Conservation (phyloP, 106 monocot genomes). For the Acanthochlamys bracteata region DNA sequence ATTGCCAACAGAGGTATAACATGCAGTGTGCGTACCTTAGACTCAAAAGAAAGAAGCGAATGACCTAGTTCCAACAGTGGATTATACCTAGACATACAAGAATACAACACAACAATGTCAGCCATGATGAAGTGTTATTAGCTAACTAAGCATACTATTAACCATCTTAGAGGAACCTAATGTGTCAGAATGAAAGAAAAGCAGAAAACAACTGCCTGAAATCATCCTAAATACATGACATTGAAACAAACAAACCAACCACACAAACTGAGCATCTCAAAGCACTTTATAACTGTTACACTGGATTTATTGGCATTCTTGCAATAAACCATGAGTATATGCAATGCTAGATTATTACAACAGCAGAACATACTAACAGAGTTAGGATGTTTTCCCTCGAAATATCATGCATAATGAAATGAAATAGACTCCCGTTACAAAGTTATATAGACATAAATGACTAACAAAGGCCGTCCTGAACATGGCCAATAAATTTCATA, state of each 20-base stretch:
- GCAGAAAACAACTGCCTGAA: too few relatives aligned
- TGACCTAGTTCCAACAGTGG: conserved; percentile 7
- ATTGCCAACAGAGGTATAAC: background rate
- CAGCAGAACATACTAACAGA: too few relatives aligned
- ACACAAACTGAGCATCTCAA: too few relatives aligned
- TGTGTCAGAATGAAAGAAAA: background rate
- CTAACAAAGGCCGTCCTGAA: background rate
- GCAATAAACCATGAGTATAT: too few relatives aligned
- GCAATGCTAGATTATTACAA: too few relatives aligned
- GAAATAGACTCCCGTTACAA: background rate
- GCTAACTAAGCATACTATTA: background rate
- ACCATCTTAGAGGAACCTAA: background rate
- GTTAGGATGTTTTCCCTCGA: too few relatives aligned
- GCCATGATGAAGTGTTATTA: background rate
- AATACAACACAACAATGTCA: background rate
- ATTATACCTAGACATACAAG: conserved; percentile 12
- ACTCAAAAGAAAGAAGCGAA: conserved; percentile 7
- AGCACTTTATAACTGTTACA: too few relatives aligned
- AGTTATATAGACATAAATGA: background rate
- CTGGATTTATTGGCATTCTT: too few relatives aligned
- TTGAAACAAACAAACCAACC: too few relatives aligned
- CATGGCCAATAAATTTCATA: conserved; percentile 4
- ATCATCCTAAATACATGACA: too few relatives aligned
- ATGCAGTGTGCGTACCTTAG: conserved; percentile 1
- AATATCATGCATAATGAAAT: too few relatives aligned